Evolutionary conservation across 805 yeast species (phyloP).

Genomic region (Nakazawaea ambrosiae): DNA sequence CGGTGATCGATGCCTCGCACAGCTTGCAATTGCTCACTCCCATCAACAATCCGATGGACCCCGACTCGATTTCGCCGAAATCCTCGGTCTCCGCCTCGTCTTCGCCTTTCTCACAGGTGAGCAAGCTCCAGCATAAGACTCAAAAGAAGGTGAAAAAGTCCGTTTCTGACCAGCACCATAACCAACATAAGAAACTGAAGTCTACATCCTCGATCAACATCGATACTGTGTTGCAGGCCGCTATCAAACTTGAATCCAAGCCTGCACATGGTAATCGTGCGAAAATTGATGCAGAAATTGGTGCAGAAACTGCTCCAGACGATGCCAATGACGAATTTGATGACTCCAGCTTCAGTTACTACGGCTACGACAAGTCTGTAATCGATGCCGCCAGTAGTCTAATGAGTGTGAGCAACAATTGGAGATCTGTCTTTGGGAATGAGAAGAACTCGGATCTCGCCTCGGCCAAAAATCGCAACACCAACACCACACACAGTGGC

Average conservation of each 20-base stretch:
- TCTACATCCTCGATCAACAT: conserved; percentile 8
- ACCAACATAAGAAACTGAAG: conserved; percentile 10
- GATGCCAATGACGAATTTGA: neutral
- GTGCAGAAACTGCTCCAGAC: neutral
- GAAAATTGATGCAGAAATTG: too few relatives aligned
- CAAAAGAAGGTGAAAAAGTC: neutral
- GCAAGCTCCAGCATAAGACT: neutral
- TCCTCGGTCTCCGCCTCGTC: conserved; percentile 1
- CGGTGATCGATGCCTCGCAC: neutral
- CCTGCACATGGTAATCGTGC: too few relatives aligned
- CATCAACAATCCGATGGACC: neutral
- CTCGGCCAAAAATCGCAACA: too few relatives aligned
- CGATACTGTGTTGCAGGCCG: conserved; percentile 5
- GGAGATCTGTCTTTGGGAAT: too few relatives aligned
- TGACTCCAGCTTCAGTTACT: neutral
- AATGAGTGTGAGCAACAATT: conserved; percentile 6
- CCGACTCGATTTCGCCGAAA: conserved; percentile 6
- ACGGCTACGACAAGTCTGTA: conserved; percentile 6
- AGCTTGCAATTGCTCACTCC: neutral
- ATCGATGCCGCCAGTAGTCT: conserved; percentile 7
- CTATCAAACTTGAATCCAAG: neutral
- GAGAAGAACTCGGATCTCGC: neutral
- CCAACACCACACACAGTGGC: too few relatives aligned
- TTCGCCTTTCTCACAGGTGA: neutral
- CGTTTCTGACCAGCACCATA: too few relatives aligned